Evolutionary conservation across 192 early-diverging fungal genomes (phyloP).

Genomic region (Umbelopsis sp.): DNA sequence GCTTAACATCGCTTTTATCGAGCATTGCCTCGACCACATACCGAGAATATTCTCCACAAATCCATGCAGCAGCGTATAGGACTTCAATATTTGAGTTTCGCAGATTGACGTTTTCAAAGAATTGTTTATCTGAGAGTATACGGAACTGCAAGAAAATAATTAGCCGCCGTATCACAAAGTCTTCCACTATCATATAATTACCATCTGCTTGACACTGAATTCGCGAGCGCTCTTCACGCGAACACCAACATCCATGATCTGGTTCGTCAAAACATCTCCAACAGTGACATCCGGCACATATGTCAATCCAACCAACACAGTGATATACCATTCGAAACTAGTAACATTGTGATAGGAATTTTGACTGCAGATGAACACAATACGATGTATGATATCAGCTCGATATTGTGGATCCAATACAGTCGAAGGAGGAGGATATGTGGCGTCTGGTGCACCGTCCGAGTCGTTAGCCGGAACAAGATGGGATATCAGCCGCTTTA

Average conservation of each 20-base stretch:
- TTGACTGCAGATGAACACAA: slow-evolving; percentile 80
- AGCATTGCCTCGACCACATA: slow-evolving; percentile 35
- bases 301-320: slow-evolving; percentile 77
- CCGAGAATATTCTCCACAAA: slow-evolving; percentile 86
- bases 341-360: slow-evolving; percentile 83
- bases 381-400: slow-evolving; percentile 77
- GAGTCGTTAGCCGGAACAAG: slow-evolving; percentile 51
- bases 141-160: slow-evolving; percentile 49
- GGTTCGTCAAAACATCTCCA: slow-evolving; percentile 66
- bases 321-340: slow-evolving; percentile 97
- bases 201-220: slow-evolving; percentile 77
- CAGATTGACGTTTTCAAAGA: slow-evolving; percentile 61
- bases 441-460: slow-evolving; percentile 30
- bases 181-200: slow-evolving; percentile 25
- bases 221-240: slow-evolving; percentile 84
- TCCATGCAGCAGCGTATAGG: slow-evolving; percentile 87
- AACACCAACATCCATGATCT: slow-evolving; percentile 89
- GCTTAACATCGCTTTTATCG: slow-evolving; percentile 6
- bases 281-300: slow-evolving; percentile 78
- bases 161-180: not conserved
- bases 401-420: slow-evolving; percentile 74
- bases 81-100: slow-evolving; percentile 72
- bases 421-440: slow-evolving; percentile 37
- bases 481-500: slow-evolving; percentile 83
- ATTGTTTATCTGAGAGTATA: slow-evolving; percentile 65